Percentiles rank a stretch among this genome's conserved stretches.
Conservation (phyloP, 495 filamentous ascomycete genomes). For the Barbatosphaeria neglecta region DNA sequence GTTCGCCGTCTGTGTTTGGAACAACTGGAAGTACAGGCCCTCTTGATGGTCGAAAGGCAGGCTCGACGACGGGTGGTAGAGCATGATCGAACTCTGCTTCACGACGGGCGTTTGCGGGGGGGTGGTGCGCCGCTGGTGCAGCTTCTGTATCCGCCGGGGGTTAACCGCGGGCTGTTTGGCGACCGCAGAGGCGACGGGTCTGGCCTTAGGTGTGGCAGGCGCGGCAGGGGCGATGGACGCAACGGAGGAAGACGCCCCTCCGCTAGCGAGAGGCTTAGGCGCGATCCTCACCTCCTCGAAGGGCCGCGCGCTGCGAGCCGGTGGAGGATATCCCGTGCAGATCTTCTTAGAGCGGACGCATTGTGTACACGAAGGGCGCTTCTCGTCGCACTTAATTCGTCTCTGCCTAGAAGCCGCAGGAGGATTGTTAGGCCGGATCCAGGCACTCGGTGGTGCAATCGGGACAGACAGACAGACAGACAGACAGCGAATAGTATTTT, state of each 20-base stretch:
- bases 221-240: too few species aligned
- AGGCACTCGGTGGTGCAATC: too few species aligned
- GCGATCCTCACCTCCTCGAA: conserved; percentile 32
- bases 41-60: conserved; percentile 33
- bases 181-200: conserved; percentile 11
- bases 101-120: conserved; percentile 22
- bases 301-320: conserved; percentile 25
- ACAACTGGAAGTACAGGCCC: conserved; percentile 47
- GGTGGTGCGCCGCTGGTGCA: conserved; percentile 16
- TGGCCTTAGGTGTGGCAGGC: too few species aligned
- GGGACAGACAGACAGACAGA: too few species aligned
- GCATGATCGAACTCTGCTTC: conserved; percentile 1
- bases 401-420: conserved; percentile 33
- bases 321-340: conserved; percentile 42
- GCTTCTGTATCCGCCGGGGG: conserved; percentile 11
- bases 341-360: conserved; percentile 39
- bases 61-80: conserved; percentile 22
- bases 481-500: too few species aligned
- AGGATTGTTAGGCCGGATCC: background rate
- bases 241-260: conserved; percentile 8
- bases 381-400: conserved; percentile 58
- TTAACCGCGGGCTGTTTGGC: conserved; percentile 6
- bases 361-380: conserved; percentile 44
- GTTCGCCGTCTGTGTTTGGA: conserved; percentile 41
- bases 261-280: conserved; percentile 23